Base-by-base conservation (phyloP, 202 grass and related monocot genomes). In the Hordeum pubiflorum region DNA sequence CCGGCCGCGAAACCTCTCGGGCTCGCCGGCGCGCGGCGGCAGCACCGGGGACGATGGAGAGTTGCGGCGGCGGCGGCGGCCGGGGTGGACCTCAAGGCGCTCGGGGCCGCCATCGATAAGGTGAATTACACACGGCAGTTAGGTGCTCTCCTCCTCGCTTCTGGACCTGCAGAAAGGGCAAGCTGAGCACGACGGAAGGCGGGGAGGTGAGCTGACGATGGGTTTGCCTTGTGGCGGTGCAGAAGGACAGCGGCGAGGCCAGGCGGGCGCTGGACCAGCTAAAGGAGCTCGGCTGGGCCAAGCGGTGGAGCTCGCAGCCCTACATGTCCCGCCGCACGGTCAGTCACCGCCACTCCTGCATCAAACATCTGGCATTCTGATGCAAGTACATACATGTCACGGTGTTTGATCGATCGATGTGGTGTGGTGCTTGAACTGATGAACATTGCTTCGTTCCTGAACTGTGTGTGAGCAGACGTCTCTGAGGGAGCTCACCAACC, bases 261-360 rank as follows among this genome's bases (percentile, higher is more conserved):
- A 94, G 88, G 80, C 72, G 62, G 74, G 76, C 79, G 23, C 79
- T 97, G 86, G 88, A 94, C 70, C 82, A 93, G 81, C 82, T 97
- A 22, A 86, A 69, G 33, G 86, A 94, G 62, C 75, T 91, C 9
- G 92, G 92, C 1, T 97, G 94, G 94, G 90, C 94, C 20, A 94
- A 94, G 79, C 82, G 84, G 65, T 97, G 94, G 94, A 83, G 92
- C 74, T 94, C 94, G 55, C 92, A 97, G 82, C 94, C 94, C 20
- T 97, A 94, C 74, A 83, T 97, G 58, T 97, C 94, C 27, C 90
- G 94, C 10, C 92, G 94, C 87, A 97, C 80, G 94, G 92, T 94
- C 82, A 97, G 94, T 67, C 52, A 58, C 10, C 68, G 78, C 20
- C 40, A n/a, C 34, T 27, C 20, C 79, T 5, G 27, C 58, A 32